Evolutionary conservation across 306 rosid genomes (phyloP).

Genomic region (Cajanus cajan): DNA sequence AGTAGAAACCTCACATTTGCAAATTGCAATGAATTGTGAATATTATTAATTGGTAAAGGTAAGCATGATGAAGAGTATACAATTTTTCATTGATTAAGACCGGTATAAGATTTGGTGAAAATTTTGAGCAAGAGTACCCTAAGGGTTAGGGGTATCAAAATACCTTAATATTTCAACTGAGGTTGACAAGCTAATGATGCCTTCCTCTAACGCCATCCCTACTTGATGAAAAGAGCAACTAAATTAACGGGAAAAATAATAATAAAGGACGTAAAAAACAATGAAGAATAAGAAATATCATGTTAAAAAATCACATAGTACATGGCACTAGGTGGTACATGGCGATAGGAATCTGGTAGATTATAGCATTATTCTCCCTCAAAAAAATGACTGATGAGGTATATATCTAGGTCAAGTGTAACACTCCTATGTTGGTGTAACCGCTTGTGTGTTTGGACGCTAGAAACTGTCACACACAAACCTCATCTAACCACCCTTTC

Average conservation of each 20-base stretch:
- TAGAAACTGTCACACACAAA: conserved; percentile 42
- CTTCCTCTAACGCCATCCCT: neutral
- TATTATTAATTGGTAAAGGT: neutral
- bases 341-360: conserved; percentile 6
- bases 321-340: neutral
- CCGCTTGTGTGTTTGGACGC: conserved; percentile 49
- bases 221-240: neutral
- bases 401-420: conserved; percentile 64
- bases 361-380: neutral
- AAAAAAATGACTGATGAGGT: neutral
- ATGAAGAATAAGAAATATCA: neutral
- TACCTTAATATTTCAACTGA: neutral
- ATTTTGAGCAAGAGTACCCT: neutral
- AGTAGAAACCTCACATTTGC: neutral
- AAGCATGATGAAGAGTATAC: neutral
- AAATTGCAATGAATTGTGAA: neutral
- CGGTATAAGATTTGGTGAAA: neutral
- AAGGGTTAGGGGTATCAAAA: neutral
- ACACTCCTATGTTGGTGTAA: conserved; percentile 76
- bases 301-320: neutral
- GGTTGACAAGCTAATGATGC: neutral
- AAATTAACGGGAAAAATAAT: neutral
- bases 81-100: neutral
- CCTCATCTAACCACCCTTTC: conserved; percentile 53
- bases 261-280: neutral